Evolutionary conservation across 108 stramenopile genomes (phyloP).

Genomic region (Thalassiosira profunda): DNA sequence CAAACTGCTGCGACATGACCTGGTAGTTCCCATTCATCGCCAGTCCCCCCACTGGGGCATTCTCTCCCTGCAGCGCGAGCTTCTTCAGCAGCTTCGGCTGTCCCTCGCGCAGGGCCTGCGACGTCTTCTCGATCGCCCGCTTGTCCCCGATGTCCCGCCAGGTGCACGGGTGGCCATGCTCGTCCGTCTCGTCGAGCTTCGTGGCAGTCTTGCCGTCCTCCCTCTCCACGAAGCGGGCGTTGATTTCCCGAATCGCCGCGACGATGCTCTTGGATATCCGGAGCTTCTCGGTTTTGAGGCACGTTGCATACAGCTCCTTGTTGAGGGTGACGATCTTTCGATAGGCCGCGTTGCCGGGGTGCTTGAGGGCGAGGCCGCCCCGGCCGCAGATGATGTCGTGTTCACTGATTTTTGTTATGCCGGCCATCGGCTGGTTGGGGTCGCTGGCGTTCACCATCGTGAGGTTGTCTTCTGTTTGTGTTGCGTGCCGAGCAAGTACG

Average conservation of each 20-base stretch:
- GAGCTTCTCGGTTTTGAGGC: constrained; percentile 53
- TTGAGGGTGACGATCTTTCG: constrained; percentile 53
- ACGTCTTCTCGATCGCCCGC: constrained; percentile 55
- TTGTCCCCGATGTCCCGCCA: constrained; percentile 59
- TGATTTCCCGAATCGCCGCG: constrained; percentile 45
- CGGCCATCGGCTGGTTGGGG: too few species aligned
- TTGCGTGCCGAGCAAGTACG: too few species aligned
- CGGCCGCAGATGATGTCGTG: constrained; percentile 57
- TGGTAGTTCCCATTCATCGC: too few species aligned
- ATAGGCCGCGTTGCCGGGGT: constrained; percentile 53
- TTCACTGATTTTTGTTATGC: constrained; percentile 22
- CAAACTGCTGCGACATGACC: too few species aligned
- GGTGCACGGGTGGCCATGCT: constrained; percentile 29
- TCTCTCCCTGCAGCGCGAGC: too few species aligned
- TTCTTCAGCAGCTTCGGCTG: constrained; percentile 52
- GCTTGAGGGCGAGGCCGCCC: constrained; percentile 51
- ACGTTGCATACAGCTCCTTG: constrained; percentile 50
- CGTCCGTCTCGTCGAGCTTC: constrained; percentile 35
- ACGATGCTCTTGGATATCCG: constrained; percentile 53
- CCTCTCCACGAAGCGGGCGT: constrained; percentile 51
- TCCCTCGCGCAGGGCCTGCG: constrained; percentile 55
- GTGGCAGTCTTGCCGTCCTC: constrained; percentile 40
- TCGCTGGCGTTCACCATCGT: too few species aligned
- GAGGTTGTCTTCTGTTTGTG: too few species aligned
- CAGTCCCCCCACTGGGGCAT: too few species aligned